phyloP scores from a whole-genome alignment of 1,139 yeast genomes.

The Geotrichum macrosporum region DNA sequence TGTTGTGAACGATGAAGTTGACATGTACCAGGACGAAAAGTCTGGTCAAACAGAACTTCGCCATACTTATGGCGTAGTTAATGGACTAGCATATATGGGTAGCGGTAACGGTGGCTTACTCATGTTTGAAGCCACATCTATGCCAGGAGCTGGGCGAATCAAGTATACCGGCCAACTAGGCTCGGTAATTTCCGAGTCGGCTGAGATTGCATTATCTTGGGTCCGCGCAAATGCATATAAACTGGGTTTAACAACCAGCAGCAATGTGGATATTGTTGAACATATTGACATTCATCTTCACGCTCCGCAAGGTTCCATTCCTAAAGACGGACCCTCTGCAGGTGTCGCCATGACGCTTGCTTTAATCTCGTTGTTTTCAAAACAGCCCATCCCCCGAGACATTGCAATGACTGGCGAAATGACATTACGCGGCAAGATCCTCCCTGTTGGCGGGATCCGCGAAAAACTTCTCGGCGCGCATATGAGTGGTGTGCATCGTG shows the following conservation, averaged over 20 bases:
- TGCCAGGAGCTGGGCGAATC: constrained; percentile 50
- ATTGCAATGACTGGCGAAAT: constrained; percentile 95
- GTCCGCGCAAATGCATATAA: constrained; percentile 57
- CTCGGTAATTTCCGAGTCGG: constrained; percentile 76
- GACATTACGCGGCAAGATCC: constrained; percentile 75
- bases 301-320: constrained; percentile 84
- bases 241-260: constrained; percentile 34
- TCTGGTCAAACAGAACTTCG: constrained; percentile 36
- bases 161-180: constrained; percentile 81
- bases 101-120: constrained; percentile 85
- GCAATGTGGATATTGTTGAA: constrained; percentile 43
- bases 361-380: constrained; percentile 64
- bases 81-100: constrained; percentile 83
- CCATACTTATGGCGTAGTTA: constrained; percentile 68
- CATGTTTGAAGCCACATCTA: constrained; percentile 73
- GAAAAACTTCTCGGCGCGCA: constrained; percentile 86
- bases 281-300: constrained; percentile 70
- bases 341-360: constrained; percentile 88
- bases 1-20: constrained; percentile 36
- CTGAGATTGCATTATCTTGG: constrained; percentile 71
- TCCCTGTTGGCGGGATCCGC: constrained; percentile 86
- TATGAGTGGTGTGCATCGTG: constrained; percentile 56
- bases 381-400: constrained; percentile 60
- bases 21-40: constrained; percentile 28
- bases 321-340: constrained; percentile 92